Evolutionary conservation across 2,329 filamentous ascomycete genomes (phyloP).

Genomic region (Ampelomyces quisqualis): DNA sequence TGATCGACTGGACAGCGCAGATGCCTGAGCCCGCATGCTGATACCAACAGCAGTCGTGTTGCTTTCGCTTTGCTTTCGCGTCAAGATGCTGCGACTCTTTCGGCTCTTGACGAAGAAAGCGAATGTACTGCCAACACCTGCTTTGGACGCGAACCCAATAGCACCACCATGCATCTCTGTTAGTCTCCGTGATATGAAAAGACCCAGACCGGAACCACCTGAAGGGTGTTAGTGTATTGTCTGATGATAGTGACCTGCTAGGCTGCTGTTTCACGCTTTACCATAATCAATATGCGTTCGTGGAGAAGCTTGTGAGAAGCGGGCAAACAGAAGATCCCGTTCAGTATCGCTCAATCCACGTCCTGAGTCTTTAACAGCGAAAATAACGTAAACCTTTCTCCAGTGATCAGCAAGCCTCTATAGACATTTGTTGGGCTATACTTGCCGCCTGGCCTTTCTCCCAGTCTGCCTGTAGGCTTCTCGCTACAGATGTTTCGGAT

Average conservation of each 20-base stretch:
- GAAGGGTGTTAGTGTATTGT: background rate
- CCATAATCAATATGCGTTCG: conserved; percentile 42
- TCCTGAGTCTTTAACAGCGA: conserved; percentile 44
- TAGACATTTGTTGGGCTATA: conserved; percentile 3
- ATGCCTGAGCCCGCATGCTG: conserved; percentile 14
- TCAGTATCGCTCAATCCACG: conserved; percentile 43
- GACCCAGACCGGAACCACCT: conserved; percentile 39
- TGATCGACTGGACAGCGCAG: conserved; percentile 7
- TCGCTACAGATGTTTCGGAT: conserved; percentile 12
- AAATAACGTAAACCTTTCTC: conserved; percentile 42
- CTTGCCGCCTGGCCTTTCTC: conserved; percentile 26
- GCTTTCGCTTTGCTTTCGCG: conserved; percentile 7
- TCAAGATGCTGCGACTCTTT: background rate
- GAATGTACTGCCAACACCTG: conserved; percentile 36
- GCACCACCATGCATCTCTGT: conserved; percentile 39
- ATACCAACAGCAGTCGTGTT: conserved; percentile 5
- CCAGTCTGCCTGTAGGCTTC: conserved; percentile 36
- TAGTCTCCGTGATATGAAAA: conserved; percentile 40
- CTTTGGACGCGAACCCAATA: conserved; percentile 36
- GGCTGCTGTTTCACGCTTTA: background rate
- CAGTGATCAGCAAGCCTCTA: too few species aligned
- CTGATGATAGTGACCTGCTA: background rate
- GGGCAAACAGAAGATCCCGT: conserved; percentile 36
- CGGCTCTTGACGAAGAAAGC: conserved; percentile 36
- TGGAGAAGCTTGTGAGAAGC: conserved; percentile 37